Evolutionary conservation across 2,329 filamentous ascomycete genomes (phyloP), one percentile per base, ranked within the genome.

Genomic region (Phyllosticta paracitricarpa): DNA sequence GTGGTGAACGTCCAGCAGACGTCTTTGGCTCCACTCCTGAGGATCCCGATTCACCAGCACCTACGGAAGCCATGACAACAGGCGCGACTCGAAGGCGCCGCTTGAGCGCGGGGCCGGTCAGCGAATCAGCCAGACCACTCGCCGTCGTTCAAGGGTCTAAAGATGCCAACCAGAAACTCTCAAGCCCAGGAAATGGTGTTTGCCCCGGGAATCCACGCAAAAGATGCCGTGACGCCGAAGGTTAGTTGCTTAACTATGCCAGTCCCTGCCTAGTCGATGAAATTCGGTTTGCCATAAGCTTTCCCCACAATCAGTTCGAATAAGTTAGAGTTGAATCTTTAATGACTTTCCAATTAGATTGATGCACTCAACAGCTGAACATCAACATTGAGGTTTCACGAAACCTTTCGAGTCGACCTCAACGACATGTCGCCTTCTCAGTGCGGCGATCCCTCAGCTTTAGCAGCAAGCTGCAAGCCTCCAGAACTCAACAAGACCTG

Each of bases 1-100:
- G 59, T 24, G 59, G 59, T 26, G 59, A 61, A 40, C 59, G 59
- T 10, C 59, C 59, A 30, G 59, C 59, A 35, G 59, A 61, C 26
- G 59, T 61, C 33, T 61, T 61, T 52, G 52, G 51, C 24, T 60
- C 58, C 14, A 17, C 8, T 12, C 33, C 33, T 40, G 33, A 40
- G 4, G 14, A 17, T 12, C 10, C 33, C 10, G 33, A 14, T 12
- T 8, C 6, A 30, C 28, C 6, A 30, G 28, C 28, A 30, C 5
- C 28, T 7, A 30, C 28, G 9, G 28, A 30, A 30, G 33, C 33
- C 33, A 40, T 40, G 33, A 40, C 33, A 10, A 17, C 28, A 35
- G 19, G 51, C 25, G 24, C 58, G 19, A 22, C 58, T 24, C 24
- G 58, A 60, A 35, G 58, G 10, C 53, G 58, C 14, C 58, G 58